phyloP scores from a whole-genome alignment of 2,329 filamentous ascomycete species.

The Exutisphaerella laricina region DNA sequence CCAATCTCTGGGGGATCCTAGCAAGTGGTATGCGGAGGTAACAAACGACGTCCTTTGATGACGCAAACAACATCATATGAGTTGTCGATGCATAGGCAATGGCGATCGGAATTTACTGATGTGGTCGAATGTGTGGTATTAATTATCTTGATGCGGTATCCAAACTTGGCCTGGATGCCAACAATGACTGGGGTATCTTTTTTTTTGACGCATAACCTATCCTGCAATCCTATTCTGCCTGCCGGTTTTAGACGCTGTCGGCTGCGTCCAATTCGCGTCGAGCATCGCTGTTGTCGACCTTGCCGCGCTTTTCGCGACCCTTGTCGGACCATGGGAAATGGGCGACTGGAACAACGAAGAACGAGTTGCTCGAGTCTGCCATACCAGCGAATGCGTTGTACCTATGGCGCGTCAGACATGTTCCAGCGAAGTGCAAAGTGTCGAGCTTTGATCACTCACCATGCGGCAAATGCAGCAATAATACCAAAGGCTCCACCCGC shows the following conservation, averaged over 20 bases:
- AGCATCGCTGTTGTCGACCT: conserved; percentile 40
- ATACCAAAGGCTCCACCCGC: conserved; percentile 51
- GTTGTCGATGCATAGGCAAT: background rate
- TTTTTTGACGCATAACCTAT: background rate
- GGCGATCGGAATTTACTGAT: background rate
- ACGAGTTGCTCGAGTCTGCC: conserved; percentile 57
- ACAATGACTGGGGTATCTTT: conserved; percentile 5
- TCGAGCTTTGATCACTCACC: conserved; percentile 36
- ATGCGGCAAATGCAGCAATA: conserved; percentile 49
- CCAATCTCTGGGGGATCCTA: too few relatives aligned
- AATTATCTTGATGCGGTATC: background rate
- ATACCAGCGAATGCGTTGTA: conserved; percentile 53
- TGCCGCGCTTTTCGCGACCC: conserved; percentile 54
- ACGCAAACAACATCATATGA: background rate
- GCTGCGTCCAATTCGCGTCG: conserved; percentile 31
- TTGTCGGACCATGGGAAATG: conserved; percentile 94
- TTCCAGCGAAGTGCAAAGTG: background rate
- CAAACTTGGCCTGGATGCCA: background rate
- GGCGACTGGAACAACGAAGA: conserved; percentile 86
- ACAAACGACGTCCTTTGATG: too few relatives aligned
- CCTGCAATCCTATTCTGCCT: background rate
- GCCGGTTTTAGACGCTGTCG: conserved; percentile 16
- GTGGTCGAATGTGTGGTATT: background rate
- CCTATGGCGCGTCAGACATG: conserved; percentile 13
- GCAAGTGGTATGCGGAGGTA: too few relatives aligned